Conservation (phyloP, 2,329 filamentous ascomycete genomes). For the Phialophora chinensis region DNA sequence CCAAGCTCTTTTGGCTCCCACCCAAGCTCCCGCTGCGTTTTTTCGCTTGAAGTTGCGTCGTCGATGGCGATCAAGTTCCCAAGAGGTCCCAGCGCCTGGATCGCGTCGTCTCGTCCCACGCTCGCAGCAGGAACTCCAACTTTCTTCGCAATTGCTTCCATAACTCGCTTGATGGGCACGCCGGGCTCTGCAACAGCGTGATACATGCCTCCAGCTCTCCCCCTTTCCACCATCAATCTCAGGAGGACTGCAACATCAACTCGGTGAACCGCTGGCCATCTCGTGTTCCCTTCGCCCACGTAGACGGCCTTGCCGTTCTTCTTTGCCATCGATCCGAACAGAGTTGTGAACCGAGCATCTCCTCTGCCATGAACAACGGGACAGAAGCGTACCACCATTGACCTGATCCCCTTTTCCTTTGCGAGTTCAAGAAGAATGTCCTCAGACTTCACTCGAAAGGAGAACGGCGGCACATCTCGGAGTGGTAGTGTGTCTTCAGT, state of each 20-base stretch:
- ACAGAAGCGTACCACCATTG: conserved; percentile 47
- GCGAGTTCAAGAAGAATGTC: conserved; percentile 39
- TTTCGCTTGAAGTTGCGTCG: conserved; percentile 45
- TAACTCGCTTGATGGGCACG: conserved; percentile 46
- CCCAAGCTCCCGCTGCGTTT: conserved; percentile 46
- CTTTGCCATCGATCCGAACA: conserved; percentile 41
- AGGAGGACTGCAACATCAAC: conserved; percentile 48
- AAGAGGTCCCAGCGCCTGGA: conserved; percentile 43
- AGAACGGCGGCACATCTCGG: conserved; percentile 19
- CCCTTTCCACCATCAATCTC: conserved; percentile 48
- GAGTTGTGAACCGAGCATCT: conserved; percentile 43
- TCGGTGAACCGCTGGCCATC: conserved; percentile 48
- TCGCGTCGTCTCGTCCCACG: conserved; percentile 42
- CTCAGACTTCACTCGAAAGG: conserved; percentile 39
- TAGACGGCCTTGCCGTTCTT: conserved; percentile 44
- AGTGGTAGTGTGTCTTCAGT: conserved; percentile 42
- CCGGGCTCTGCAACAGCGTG: conserved; percentile 48
- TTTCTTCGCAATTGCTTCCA: conserved; percentile 44
- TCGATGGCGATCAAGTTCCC: conserved; percentile 38
- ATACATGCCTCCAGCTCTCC: conserved; percentile 43
- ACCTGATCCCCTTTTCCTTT: conserved; percentile 42
- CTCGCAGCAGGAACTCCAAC: conserved; percentile 44
- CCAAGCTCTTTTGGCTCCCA: conserved; percentile 43
- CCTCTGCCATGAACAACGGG: conserved; percentile 48
- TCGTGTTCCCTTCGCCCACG: conserved; percentile 45